Conservation (phyloP, 805 yeast species). For the Sugiyamaella smithiae region DNA sequence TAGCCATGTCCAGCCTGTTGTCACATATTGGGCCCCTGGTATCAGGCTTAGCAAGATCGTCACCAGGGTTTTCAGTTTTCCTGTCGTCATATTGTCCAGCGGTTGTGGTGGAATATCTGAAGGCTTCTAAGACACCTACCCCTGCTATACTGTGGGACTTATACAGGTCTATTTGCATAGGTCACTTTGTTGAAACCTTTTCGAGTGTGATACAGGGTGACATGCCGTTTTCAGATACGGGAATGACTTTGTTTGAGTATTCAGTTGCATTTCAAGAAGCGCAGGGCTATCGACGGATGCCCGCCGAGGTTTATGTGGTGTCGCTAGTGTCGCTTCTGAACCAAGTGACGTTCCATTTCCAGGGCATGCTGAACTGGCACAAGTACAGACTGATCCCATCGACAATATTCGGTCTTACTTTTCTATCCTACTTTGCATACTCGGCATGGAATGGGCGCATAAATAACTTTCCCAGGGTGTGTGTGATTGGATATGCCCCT, state of each 20-base stretch:
- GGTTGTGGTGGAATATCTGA: slow-evolving; percentile 4
- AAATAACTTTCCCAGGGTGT: slow-evolving; percentile 51
- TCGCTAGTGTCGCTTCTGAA: slow-evolving; percentile 56
- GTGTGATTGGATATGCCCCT: slow-evolving; percentile 61
- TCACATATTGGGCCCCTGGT: slow-evolving; percentile 39
- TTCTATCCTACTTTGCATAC: slow-evolving; percentile 47
- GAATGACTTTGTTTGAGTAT: slow-evolving; percentile 70
- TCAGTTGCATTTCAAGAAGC: slow-evolving; percentile 75
- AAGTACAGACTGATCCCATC: slow-evolving; percentile 63
- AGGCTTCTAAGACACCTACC: slow-evolving; percentile 39
- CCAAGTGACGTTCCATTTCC: slow-evolving; percentile 60
- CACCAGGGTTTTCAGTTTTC: slow-evolving; percentile 18
- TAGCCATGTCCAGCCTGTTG: slow-evolving; percentile 38
- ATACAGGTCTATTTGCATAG: slow-evolving; percentile 55
- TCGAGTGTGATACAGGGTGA: slow-evolving; percentile 55
- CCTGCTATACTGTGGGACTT: slow-evolving; percentile 56
- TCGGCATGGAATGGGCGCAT: slow-evolving; percentile 43
- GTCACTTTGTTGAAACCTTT: slow-evolving; percentile 66
- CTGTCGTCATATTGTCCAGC: neutral
- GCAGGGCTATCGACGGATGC: slow-evolving; percentile 49
- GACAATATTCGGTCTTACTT: slow-evolving; percentile 52
- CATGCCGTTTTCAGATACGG: slow-evolving; percentile 59
- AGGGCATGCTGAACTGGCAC: slow-evolving; percentile 54
- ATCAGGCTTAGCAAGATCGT: slow-evolving; percentile 31
- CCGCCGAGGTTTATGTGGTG: slow-evolving; percentile 50